These are phyloP conservation scores for Hypomontagnella monticulosa DNA, from an alignment of 495 filamentous ascomycete genomes.

Conservation along the genomic window DNA sequence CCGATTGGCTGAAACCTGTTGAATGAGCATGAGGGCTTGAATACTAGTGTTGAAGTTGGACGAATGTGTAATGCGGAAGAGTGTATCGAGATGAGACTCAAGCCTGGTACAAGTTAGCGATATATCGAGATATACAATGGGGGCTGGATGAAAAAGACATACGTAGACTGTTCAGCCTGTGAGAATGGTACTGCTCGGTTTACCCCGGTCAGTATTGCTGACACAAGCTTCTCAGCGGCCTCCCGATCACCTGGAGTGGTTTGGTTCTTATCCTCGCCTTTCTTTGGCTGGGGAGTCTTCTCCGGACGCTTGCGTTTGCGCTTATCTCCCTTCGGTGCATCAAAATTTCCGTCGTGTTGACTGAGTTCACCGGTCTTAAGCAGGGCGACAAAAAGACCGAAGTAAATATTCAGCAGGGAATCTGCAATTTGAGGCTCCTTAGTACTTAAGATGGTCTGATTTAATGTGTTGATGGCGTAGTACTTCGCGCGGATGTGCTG, in stretches of 20 bases:
- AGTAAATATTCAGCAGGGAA: conserved; percentile 87
- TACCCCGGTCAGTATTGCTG: conserved; percentile 89
- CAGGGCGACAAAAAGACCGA: conserved; percentile 77
- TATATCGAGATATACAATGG: conserved; percentile 28
- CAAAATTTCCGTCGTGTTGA: conserved; percentile 36
- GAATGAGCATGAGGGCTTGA: conserved; percentile 94
- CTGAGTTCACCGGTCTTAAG: conserved; percentile 69
- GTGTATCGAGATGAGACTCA: conserved; percentile 87
- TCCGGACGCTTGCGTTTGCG: conserved; percentile 46
- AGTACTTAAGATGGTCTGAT: conserved; percentile 89
- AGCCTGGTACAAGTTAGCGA: conserved; percentile 61
- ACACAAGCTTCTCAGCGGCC: conserved; percentile 86
- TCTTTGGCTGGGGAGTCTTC: conserved; percentile 38
- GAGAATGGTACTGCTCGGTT: conserved; percentile 96
- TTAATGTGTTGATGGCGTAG: conserved; percentile 94
- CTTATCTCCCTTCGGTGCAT: conserved; percentile 36
- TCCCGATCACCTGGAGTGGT: conserved; percentile 53
- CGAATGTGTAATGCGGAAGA: conserved; percentile 95
- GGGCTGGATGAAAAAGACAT: conserved; percentile 48
- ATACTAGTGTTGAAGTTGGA: conserved; percentile 99
- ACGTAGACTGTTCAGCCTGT: conserved; percentile 77
- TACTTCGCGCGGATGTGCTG: conserved; percentile 91
- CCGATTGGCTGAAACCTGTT: conserved; percentile 85
- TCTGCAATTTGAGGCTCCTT: conserved; percentile 86
- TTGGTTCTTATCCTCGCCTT: conserved; percentile 37